These are phyloP conservation scores for Pelargonium fulgidum DNA, from an alignment of 441 rosid genomes.

Conservation along the genomic window DNA sequence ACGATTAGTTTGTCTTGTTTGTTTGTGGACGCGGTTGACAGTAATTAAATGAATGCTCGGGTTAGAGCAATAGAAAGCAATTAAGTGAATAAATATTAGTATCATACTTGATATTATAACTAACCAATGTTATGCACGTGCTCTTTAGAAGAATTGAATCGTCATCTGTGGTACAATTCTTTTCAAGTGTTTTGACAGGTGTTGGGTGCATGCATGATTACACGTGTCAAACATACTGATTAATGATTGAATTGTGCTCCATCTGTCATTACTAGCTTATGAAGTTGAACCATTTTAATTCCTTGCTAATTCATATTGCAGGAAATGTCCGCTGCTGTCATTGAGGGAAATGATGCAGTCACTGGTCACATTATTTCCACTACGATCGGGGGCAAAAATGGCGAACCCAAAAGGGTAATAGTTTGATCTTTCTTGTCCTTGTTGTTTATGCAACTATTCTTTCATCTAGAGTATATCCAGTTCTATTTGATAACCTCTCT, in stretches of 20 bases:
- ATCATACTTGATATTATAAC: background rate
- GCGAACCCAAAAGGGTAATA: conserved; percentile 59
- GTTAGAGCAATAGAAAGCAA: too few species aligned
- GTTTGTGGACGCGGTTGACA: too few species aligned
- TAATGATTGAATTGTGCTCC: background rate
- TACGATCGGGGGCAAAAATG: conserved; percentile 65
- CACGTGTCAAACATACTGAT: background rate
- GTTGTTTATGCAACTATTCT: background rate
- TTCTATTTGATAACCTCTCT: background rate
- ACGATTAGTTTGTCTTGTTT: too few species aligned
- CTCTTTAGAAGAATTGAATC: background rate
- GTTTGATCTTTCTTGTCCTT: background rate
- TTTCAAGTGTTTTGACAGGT: background rate
- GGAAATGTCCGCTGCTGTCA: conserved; percentile 53
- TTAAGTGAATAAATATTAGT: background rate
- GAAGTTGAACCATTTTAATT: conserved; percentile 5
- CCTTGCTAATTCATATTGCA: conserved; percentile 20
- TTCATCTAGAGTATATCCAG: background rate
- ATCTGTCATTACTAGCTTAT: background rate
- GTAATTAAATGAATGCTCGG: too few species aligned
- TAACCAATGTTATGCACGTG: background rate
- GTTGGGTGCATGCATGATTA: background rate
- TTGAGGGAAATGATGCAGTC: conserved; percentile 48
- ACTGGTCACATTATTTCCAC: conserved; percentile 64
- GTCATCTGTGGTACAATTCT: background rate